Evolutionary conservation across 768 basidiomycete species (phyloP), one percentile per base, ranked within the genome.

Genomic region (Leccinum variicolor): DNA sequence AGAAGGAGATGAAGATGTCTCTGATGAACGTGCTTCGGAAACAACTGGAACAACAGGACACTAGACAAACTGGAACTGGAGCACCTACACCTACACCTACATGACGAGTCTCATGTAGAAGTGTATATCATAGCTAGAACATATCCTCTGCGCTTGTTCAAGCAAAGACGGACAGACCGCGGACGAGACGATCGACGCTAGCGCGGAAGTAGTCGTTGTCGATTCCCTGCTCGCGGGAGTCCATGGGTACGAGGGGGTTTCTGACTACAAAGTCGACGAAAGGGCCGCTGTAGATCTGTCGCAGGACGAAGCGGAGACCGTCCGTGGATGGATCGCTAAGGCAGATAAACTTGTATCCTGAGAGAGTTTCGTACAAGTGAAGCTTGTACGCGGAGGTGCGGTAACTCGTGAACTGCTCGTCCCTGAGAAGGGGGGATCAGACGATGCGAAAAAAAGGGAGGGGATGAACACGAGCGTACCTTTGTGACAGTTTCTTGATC

Each of bases 281-380:
- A 0, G 94, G 93, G 3, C 93, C 94, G n/a, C 83, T 80, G 72
- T 98, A 95, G 62, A 98, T 84, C 68, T 92, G 90, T n/a, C 89
- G 85, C 39, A 98, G 75, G 53, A 92, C 78, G 65, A 86, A 86
- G 17, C 90, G 87, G 48, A 95, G 77, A 2, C 90, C 89, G 60
- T 98, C 95, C 36, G 89, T 79, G 55, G 80, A 81, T 1, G 92
- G 90, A 67, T 97, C 94, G 60, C 87, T 91, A 63, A 98, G 84
- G 79, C 98, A 92, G 67, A 98, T 81, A 74, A 99, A 96, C 69
- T 94, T 94, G 84, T 93, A 97, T 14, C 92, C 90, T 4, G 94
- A 92, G 4, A 86, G 64, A 1, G 97, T 94, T 72, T 96, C 94
- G 74, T 87, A 96, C 54, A 96, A 77, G 73, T 98, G 95, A 9